These are phyloP conservation scores for Trichoderma arundinaceum DNA, from an alignment of 2,329 filamentous ascomycete genomes.

Conservation along the genomic window DNA sequence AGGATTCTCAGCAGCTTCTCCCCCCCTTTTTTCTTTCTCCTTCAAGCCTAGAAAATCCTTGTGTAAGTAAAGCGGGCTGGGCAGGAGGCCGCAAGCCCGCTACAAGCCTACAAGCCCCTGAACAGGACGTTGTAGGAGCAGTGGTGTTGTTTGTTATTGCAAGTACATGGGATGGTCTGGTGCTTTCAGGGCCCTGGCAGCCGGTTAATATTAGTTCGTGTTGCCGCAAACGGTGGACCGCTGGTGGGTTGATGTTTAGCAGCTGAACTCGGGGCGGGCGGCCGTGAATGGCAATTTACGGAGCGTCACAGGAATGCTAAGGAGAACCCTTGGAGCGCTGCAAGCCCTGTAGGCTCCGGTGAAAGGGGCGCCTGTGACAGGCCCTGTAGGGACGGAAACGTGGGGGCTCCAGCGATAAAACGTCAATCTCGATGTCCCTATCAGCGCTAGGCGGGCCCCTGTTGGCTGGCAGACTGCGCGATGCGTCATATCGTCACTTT, in stretches of 20 bases:
- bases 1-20: neutral
- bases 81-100: neutral
- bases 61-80: neutral
- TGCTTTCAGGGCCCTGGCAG: neutral
- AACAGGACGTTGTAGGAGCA: conserved; percentile 8
- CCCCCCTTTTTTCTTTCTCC: neutral
- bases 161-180: neutral
- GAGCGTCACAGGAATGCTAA: conserved; percentile 2
- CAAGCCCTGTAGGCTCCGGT: conserved; percentile 12
- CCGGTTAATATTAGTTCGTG: neutral
- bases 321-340: conserved; percentile 10
- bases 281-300: conserved; percentile 18
- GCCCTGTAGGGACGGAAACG: conserved; percentile 24
- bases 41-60: neutral
- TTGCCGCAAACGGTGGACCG: conserved; percentile 19
- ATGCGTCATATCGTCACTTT: conserved; percentile 30
- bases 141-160: conserved; percentile 5
- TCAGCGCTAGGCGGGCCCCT: conserved; percentile 11
- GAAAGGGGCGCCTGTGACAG: conserved; percentile 17
- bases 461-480: conserved; percentile 10
- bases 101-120: neutral
- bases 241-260: neutral
- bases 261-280: neutral
- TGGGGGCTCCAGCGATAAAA: conserved; percentile 20
- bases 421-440: conserved; percentile 1